Evolutionary conservation across 139 green algal genomes (phyloP).

Genomic region (Dunaliella primolecta): DNA sequence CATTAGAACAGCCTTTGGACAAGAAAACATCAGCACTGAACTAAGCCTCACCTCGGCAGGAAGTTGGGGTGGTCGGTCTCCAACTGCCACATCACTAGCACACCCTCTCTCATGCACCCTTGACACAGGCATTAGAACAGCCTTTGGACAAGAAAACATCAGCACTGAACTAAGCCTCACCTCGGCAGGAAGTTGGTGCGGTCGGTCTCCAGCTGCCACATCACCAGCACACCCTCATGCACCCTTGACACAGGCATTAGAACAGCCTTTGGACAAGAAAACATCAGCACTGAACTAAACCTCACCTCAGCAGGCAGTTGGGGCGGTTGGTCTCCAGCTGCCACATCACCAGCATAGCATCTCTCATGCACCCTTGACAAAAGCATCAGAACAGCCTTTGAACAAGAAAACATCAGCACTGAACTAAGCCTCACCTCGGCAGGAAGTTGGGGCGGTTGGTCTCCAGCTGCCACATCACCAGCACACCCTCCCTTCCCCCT

Average conservation of each 20-base stretch:
- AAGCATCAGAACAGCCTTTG: too few relatives aligned
- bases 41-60: conserved; percentile 27
- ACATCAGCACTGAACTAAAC: too few relatives aligned
- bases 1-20: too few relatives aligned
- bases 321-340: conserved; percentile 44
- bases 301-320: conserved; percentile 33
- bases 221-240: conserved; percentile 74
- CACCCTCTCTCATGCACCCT: too few relatives aligned
- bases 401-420: too few relatives aligned
- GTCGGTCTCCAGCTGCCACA: conserved; percentile 65
- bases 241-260: conserved; percentile 81
- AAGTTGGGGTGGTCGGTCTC: conserved; percentile 30
- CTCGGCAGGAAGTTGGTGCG: conserved; percentile 31
- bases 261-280: too few relatives aligned
- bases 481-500: conserved; percentile 75
- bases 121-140: too few relatives aligned
- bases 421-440: conserved; percentile 21
- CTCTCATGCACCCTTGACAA: conserved; percentile 81
- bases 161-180: too few relatives aligned
- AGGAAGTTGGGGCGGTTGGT: conserved; percentile 31
- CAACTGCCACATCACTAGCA: too few relatives aligned
- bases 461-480: conserved; percentile 80
- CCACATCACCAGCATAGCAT: conserved; percentile 84
- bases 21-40: too few relatives aligned
- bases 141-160: too few relatives aligned